Evolutionary conservation across 225 moss, liverwort and hornwort genomes (phyloP), one percentile per base, ranked within the genome.

Genomic region (Physcomitrellopsis africana): DNA sequence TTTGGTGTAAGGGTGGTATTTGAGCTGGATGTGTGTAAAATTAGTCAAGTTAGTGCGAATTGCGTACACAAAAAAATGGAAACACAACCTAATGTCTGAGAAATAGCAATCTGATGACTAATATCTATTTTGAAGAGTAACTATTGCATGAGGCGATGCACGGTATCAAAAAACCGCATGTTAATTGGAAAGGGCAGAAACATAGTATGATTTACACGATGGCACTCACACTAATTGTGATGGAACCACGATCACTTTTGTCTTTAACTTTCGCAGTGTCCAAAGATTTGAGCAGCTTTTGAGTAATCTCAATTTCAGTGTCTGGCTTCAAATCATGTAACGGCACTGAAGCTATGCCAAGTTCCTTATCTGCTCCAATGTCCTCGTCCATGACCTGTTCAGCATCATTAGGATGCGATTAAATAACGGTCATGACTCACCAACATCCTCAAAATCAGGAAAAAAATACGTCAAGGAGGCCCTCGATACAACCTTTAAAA

Each of bases 381-480:
- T 99, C 87, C 65, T 93, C 82, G 79, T 99, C 97, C 75, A 92
- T 75, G 11, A 99, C 87, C 97, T 99, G 84, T 58, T 37, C 73
- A 69, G 27, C 24, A 66, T 51, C 62, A 76, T 43, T 3, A 23
- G 42, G 42, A 19, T 13, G n/a, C 42, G 20, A 72, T 26, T 53
- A 37, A 9, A n/a, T 29, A 32, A 24, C 59, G 52, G 1, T 64
- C 10, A 64, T 11, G 32, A 22, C 20, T 13, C n/a, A 19, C 10
- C 16, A 4, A 37, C 32, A 37, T 7, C 32, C 32, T 37, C 32
- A 37, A 37, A 37, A 37, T 37, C 73, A 22, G 9, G 48, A 37
- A 37, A 1, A 7, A 37, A 37, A 37, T 37, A 37, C 32, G 32
- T 37, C 32, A 37, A 37, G 32, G 7, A 4, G 32, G 32, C 48